Evolutionary conservation across 805 yeast species (phyloP), one percentile per base, ranked within the genome.

Genomic region (Lipomyces spencermartinsiae): DNA sequence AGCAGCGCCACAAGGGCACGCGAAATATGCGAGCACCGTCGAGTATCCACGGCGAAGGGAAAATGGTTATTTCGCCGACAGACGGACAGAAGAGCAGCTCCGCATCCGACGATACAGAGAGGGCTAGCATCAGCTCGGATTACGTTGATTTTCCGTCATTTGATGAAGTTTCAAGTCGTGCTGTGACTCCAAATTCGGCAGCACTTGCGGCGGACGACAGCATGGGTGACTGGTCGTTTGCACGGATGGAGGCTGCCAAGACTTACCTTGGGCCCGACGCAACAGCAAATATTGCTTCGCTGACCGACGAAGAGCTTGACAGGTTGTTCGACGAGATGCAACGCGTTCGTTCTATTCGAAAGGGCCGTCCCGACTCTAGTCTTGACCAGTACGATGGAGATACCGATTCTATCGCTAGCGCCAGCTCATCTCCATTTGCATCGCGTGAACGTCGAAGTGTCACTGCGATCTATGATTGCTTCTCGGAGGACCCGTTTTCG

Each of bases 301-400:
- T 67, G 62, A 58, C 62, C 4, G 73, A 68, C 46, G 73, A 70
- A 9, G 69, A 70, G 57, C 64, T 70, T 19, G 73, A 70, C 25
- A 49, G 59, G 35, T 59, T 70, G 14, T 70, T 68, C 59, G 72
- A 69, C 25, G 69, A 70, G 51, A 64, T 70, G 67, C 68, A 64
- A 35, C 55, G 68, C 4, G 67, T 70, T 1, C 62, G 73, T 2
- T 68, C 69, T 8, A 37, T 55, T 12, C 55, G 73, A 14, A 59
- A 57, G 29, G 60, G 59, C 7, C 64, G 68, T 31, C 67, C 71
- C 6, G 67, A 63, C 31, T 68, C 71, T 12, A 14, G 51, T 3
- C 9, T 61, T 29, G 59, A 46, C 29, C 7, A 33, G 39, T 63
- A 66, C 59, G 69, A 68, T 31, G 66, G 57, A 22, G 68, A 65